These are phyloP conservation scores for Diplotaxis tenuifolia DNA, from an alignment of 345 rosid genomes.

Conservation along the genomic window DNA sequence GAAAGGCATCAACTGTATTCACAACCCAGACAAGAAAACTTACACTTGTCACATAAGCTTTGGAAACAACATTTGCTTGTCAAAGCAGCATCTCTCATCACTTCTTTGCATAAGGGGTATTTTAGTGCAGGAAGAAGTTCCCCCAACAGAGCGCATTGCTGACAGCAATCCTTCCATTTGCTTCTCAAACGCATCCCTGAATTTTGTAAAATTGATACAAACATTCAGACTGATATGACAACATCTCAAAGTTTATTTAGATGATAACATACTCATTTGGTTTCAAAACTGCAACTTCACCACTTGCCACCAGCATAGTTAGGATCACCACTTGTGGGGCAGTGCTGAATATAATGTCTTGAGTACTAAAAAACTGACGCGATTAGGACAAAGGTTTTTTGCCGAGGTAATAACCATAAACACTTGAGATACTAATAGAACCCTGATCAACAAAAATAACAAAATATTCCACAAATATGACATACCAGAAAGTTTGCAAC, in stretches of 20 bases:
- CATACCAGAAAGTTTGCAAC: constrained; percentile 89
- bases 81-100: constrained; percentile 88
- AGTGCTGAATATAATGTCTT: neutral
- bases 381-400: neutral
- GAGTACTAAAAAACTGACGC: constrained; percentile 12
- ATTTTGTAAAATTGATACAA: neutral
- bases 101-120: constrained; percentile 86
- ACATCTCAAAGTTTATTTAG: neutral
- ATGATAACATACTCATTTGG: neutral
- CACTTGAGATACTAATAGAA: neutral
- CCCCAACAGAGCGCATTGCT: constrained; percentile 59
- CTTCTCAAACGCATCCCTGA: constrained; percentile 94
- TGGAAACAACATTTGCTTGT: constrained; percentile 88
- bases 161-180: constrained; percentile 89
- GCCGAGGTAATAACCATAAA: neutral
- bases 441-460: neutral
- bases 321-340: neutral
- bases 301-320: constrained; percentile 82
- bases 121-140: constrained; percentile 94
- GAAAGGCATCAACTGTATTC: neutral
- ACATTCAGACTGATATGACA: neutral
- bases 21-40: constrained; percentile 30
- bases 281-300: constrained; percentile 83
- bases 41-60: constrained; percentile 88
- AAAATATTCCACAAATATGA: neutral